Evolutionary conservation across 2,329 filamentous ascomycete species (phyloP).

Genomic region (Lanzia echinophila): DNA sequence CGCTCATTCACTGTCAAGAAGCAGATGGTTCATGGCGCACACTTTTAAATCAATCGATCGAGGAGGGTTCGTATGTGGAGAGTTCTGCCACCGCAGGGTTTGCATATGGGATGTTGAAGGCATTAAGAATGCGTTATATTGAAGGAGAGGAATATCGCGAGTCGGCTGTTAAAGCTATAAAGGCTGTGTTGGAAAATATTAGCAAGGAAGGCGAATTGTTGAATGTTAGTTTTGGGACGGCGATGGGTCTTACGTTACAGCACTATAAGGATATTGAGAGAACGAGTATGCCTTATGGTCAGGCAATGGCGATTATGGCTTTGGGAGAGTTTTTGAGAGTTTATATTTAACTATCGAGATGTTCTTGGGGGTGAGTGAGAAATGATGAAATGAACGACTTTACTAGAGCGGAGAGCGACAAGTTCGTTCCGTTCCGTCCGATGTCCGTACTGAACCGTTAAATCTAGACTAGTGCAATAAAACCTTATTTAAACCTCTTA

Average conservation of each 20-base stretch:
- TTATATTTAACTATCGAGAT: neutral
- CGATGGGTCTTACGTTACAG: conserved; percentile 65
- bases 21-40: conserved; percentile 66
- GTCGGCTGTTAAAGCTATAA: conserved; percentile 58
- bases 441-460: no score
- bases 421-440: neutral
- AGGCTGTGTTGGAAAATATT: conserved; percentile 60
- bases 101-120: conserved; percentile 73
- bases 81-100: conserved; percentile 75
- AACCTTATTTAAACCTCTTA: neutral
- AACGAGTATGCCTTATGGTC: conserved; percentile 79
- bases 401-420: no score
- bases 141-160: conserved; percentile 49
- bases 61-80: conserved; percentile 67
- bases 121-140: conserved; percentile 62
- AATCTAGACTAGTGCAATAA: neutral
- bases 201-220: conserved; percentile 61
- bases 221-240: conserved; percentile 73
- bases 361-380: neutral
- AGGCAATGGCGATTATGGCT: conserved; percentile 80
- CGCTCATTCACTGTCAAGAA: conserved; percentile 54
- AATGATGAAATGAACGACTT: neutral
- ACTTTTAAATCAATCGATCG: conserved; percentile 59
- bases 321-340: conserved; percentile 63
- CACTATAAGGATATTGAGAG: conserved; percentile 71